These are phyloP conservation scores for Termitomyces sp. DNA, from an alignment of 768 basidiomycete genomes.

Conservation along the genomic window DNA sequence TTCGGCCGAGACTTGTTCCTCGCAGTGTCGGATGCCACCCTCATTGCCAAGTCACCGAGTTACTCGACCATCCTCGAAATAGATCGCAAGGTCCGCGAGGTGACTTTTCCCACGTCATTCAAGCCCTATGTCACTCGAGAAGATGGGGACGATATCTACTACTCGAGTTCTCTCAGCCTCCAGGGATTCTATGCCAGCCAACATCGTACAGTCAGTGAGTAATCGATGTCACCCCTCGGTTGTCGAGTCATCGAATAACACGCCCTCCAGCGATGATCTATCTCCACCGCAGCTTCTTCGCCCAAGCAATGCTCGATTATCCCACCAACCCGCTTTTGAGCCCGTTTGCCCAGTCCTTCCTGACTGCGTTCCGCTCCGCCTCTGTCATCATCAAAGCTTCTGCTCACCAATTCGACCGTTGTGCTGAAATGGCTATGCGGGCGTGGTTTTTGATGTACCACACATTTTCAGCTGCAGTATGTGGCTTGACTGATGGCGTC, in stretches of 20 bases:
- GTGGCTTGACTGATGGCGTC: constrained; percentile 11
- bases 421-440: constrained; percentile 41
- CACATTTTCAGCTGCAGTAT: constrained; percentile 44
- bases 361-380: constrained; percentile 49
- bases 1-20: constrained; percentile 48
- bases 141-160: constrained; percentile 42
- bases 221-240: background rate
- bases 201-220: constrained; percentile 54
- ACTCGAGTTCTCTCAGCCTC: constrained; percentile 44
- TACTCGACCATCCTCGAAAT: constrained; percentile 46
- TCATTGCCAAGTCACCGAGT: constrained; percentile 41
- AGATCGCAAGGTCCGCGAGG: constrained; percentile 44
- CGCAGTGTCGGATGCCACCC: constrained; percentile 39
- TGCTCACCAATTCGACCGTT: constrained; percentile 42
- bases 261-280: constrained; percentile 42
- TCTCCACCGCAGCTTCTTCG: constrained; percentile 52
- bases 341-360: constrained; percentile 50
- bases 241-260: background rate
- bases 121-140: constrained; percentile 38
- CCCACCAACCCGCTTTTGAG: constrained; percentile 49
- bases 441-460: constrained; percentile 49
- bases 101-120: constrained; percentile 39
- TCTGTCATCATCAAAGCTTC: constrained; percentile 46
- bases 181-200: constrained; percentile 53
- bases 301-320: constrained; percentile 50